Base-by-base conservation (phyloP, 192 early-diverging fungal species). In the Coemansia sp. region DNA sequence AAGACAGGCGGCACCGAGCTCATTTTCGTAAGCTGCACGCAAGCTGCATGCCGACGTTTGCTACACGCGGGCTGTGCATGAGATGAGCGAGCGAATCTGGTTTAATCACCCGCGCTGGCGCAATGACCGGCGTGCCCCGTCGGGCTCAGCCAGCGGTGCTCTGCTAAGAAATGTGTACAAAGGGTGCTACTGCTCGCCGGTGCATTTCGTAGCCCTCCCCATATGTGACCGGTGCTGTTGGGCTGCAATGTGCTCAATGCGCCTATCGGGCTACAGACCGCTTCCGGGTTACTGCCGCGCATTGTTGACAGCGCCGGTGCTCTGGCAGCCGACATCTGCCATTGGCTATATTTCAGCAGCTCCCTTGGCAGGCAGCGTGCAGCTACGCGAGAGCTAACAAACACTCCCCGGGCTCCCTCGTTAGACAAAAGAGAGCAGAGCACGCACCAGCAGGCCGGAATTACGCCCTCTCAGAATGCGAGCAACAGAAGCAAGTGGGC, bases 251-350 rank as follows among this genome's bases (percentile, higher is more conserved):
- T 5, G 5, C 11, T 48, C 47, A 49, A 22, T 21, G n/a, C 6
- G 47, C 17, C 47, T 17, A 22, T 11, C 52, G 24, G 50, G 21
- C 39, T 3, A 14, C 55, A 17, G 17, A 38, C 23, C 39, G 58
- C 45, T 60, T 60, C 58, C 4, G n/a, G 47, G 45, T 60, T 60
- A 60, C 58, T 60, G 45, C 53, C 27, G 4, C 27, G 53, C 53
- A 55, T 55, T 55, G 53, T 55, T 9, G 24, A 27, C 24, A n/a
- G 11, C 25, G 29, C 25, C 27, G 53, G 53, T 55, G 53, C 53
- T 55, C 53, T 29, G 23, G 53, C 53, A 4, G 14, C 10, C 23
- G 12, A 11, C 4, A 11, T 5, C 11, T 11, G 9, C 53, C 3
- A 55, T 55, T 55, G 53, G 53, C 27, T 32, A 4, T 1, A 14